Base-by-base conservation (phyloP, 257 asterid genomes). In the Eustoma russellianum region DNA sequence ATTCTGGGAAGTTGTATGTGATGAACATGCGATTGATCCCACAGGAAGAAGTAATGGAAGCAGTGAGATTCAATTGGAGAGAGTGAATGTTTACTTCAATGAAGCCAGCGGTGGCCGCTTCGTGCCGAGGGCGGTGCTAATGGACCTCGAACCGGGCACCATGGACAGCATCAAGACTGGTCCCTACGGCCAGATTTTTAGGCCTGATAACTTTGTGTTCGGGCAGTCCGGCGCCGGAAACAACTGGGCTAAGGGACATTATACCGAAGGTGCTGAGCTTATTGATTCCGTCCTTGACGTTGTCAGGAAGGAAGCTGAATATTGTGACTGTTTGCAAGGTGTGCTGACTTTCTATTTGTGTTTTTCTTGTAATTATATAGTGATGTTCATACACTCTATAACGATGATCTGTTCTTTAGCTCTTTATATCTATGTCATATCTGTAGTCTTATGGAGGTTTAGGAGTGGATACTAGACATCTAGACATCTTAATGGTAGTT, bases 111-210 rank as follows among this genome's bases (percentile, higher is more conserved):
- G 58, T 9, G 47, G 58, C n/a, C 46, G 58, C 5, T 53, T 15
- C 7, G 58, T 53, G 5, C 58, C 58, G 0, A 53, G 58, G 40
- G 58, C 58, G 2, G 58, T 53, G 14, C 58, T 53, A n/a, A 53
- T 53, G 58, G 58, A 53, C 58, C 58, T 53, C 9, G 58, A 53
- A 35, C 58, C 58, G 1, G 58, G 58, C 33, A 53, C 58, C 33
- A 53, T 53, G 58, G 58, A 53, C 47, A 53, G 58, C 16, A 53
- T 53, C 12, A 35, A 33, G 24, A 16, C 58, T 2, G 58, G 58
- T 17, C 58, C 58, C 0, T 53, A 35, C 34, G 58, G 58, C 9
- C 58, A 53, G 14, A 53, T 53, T 11, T 53, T 53, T 38, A 53
- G 58, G 58, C 58, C 58, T 11, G 58, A 53, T 53, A 53, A 53